Conservation (phyloP, 2,329 filamentous ascomycete species). For the Pestalotiopsis sp. region DNA sequence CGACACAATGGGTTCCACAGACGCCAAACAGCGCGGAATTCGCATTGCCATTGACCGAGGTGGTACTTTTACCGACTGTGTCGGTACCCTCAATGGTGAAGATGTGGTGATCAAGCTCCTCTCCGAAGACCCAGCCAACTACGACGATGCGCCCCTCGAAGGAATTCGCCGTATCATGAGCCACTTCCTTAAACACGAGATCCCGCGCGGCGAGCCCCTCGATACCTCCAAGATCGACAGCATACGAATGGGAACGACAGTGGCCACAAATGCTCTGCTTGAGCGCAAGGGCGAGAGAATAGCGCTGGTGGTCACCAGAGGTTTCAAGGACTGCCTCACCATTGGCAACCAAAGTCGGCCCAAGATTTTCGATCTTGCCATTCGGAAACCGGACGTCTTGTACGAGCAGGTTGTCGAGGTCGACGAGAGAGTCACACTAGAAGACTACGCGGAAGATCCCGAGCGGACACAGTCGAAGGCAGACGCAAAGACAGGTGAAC, state of each 20-base stretch:
- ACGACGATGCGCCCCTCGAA: conserved; percentile 87
- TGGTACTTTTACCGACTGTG: conserved; percentile 91
- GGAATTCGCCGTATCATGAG: conserved; percentile 86
- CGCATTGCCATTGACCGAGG: conserved; percentile 80
- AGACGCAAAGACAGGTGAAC: conserved; percentile 52
- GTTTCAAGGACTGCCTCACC: conserved; percentile 83
- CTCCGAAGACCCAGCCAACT: conserved; percentile 88
- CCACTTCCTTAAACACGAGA: conserved; percentile 73
- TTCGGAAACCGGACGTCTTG: conserved; percentile 82
- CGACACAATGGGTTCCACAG: conserved; percentile 35
- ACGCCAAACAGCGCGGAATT: conserved; percentile 56
- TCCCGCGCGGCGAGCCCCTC: conserved; percentile 76
- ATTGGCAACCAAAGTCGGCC: conserved; percentile 92
- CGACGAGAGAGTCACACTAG: conserved; percentile 86
- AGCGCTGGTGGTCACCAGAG: conserved; percentile 83
- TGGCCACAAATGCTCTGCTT: conserved; percentile 88
- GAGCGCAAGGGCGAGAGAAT: conserved; percentile 90
- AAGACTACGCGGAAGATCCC: conserved; percentile 91
- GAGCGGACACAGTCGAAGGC: conserved; percentile 59
- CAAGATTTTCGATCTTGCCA: conserved; percentile 88
- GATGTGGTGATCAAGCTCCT: conserved; percentile 86
- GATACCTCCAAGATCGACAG: conserved; percentile 85
- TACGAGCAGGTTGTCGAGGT: conserved; percentile 88
- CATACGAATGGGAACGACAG: conserved; percentile 94
- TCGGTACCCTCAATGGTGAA: conserved; percentile 77